Conservation (phyloP, 164 flowering plant species). For the Vitis vinifera region ASM3070453v1 NC_081819.1:13316501-13317000, state of each 20-base stretch:
- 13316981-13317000: conserved; percentile 53
- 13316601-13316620: conserved; percentile 41
- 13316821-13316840: too few relatives aligned
- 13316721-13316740: conserved; percentile 52
- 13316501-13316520: conserved; percentile 57
- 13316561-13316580: conserved; percentile 29
- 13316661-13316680: conserved; percentile 36
- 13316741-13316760: conserved; percentile 40
- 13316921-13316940: conserved; percentile 81
- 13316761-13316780: conserved; percentile 26
- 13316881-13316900: conserved; percentile 82
- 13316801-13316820: too few relatives aligned
- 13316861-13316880: conserved; percentile 74
- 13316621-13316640: conserved; percentile 52
- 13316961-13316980: conserved; percentile 84
- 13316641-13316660: conserved; percentile 23
- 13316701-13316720: conserved; percentile 38
- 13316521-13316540: too few relatives aligned
- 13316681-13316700: conserved; percentile 27
- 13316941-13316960: conserved; percentile 63
- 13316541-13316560: too few relatives aligned
- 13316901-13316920: conserved; percentile 75
- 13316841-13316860: conserved; percentile 68
- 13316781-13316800: conserved; percentile 31
- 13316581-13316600: conserved; percentile 22